Conservation (phyloP, 2,329 filamentous ascomycete species). For the Colletotrichum destructivum region DNA sequence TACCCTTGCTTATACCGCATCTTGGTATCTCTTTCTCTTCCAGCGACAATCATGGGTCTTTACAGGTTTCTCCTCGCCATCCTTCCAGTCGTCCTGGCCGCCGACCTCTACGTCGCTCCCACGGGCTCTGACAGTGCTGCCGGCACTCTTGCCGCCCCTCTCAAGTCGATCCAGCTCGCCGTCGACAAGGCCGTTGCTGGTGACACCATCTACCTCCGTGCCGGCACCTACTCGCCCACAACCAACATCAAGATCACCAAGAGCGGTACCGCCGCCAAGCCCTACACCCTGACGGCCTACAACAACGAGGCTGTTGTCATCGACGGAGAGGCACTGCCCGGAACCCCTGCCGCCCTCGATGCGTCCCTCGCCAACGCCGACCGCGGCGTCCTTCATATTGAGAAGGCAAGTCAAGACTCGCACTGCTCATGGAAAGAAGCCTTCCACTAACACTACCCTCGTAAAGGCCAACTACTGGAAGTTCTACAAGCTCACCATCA, state of each 20-base stretch:
- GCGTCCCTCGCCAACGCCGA: constrained; percentile 57
- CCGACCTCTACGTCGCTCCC: constrained; percentile 62
- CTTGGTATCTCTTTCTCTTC: neutral
- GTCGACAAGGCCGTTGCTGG: constrained; percentile 62
- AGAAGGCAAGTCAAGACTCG: constrained; percentile 46
- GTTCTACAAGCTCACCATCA: constrained; percentile 57
- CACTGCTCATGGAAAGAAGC: no score
- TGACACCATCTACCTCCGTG: constrained; percentile 55
- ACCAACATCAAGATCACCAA: constrained; percentile 64
- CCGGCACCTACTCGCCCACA: constrained; percentile 57
- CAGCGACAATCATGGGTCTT: constrained; percentile 34
- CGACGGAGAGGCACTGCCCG: constrained; percentile 58
- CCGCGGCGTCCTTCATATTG: constrained; percentile 63
- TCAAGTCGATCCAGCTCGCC: constrained; percentile 62
- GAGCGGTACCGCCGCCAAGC: constrained; percentile 56
- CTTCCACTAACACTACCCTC: neutral
- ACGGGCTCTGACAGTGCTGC: constrained; percentile 56
- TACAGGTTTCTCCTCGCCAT: constrained; percentile 40
- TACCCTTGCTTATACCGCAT: neutral
- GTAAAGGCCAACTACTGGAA: constrained; percentile 50
- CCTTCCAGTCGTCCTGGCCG: constrained; percentile 44
- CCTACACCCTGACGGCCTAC: constrained; percentile 60
- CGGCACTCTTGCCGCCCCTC: constrained; percentile 57
- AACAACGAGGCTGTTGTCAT: constrained; percentile 60
- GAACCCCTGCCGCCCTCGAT: constrained; percentile 59